Evolutionary conservation across 192 early-diverging fungal genomes (phyloP).

Genomic region (Linnemannia schmuckeri): DNA sequence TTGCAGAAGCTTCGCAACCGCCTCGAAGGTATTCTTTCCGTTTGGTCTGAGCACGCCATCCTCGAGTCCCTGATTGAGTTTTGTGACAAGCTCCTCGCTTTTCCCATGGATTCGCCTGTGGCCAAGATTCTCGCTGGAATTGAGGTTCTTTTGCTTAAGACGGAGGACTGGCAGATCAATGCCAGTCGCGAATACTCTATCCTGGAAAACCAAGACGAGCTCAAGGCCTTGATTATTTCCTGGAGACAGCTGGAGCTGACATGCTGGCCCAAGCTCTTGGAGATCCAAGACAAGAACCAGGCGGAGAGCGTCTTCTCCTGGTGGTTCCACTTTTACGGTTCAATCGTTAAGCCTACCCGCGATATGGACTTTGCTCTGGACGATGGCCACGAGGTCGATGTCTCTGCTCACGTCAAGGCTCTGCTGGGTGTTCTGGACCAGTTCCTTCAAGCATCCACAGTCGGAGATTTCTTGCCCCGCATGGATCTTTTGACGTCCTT

Average conservation of each 20-base stretch:
- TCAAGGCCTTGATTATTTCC: conserved; percentile 80
- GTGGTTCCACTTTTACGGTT: conserved; percentile 92
- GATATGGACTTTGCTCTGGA: conserved; percentile 55
- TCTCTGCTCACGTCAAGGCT: conserved; percentile 55
- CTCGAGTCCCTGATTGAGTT: conserved; percentile 82
- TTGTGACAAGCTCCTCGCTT: conserved; percentile 67
- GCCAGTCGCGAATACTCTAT: conserved; percentile 86
- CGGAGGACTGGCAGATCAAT: conserved; percentile 95
- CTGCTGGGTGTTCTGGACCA: conserved; percentile 83
- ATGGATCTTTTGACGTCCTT: conserved; percentile 79
- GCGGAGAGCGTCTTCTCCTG: conserved; percentile 74
- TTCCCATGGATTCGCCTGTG: conserved; percentile 85
- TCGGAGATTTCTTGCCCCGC: conserved; percentile 85
- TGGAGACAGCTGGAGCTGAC: conserved; percentile 96
- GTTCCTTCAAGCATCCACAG: conserved; percentile 79
- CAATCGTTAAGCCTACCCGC: conserved; percentile 62
- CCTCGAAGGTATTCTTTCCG: conserved; percentile 70
- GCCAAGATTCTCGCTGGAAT: conserved; percentile 92
- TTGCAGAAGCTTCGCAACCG: conserved; percentile 71
- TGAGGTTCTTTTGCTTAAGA: conserved; percentile 89
- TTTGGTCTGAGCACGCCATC: conserved; percentile 95
- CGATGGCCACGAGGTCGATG: conserved; percentile 40
- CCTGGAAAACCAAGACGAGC: conserved; percentile 73
- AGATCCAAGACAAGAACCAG: conserved; percentile 81
- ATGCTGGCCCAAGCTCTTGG: conserved; percentile 90